Conservation (phyloP, 108 stramenopile genomes). For the Fistulifera pelliculosa region DNA sequence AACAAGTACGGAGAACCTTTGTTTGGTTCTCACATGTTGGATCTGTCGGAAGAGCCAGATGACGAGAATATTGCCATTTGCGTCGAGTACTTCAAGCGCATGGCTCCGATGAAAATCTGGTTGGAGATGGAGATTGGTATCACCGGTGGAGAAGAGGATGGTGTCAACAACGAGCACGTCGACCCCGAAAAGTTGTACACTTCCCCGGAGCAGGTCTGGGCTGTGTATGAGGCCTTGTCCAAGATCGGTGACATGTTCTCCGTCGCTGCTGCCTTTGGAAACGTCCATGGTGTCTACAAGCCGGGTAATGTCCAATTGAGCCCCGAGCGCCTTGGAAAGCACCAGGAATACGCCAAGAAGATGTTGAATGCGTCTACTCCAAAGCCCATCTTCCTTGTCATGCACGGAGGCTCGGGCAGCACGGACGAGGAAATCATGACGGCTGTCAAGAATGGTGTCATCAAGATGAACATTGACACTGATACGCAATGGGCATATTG, state of each 20-base stretch:
- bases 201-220: slow-evolving; percentile 88
- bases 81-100: slow-evolving; percentile 87
- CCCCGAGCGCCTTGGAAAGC: slow-evolving; percentile 74
- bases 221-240: slow-evolving; percentile 84
- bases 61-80: slow-evolving; percentile 92
- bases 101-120: slow-evolving; percentile 92
- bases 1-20: slow-evolving; percentile 85
- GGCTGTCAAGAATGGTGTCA: slow-evolving; percentile 81
- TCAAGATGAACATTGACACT: slow-evolving; percentile 99
- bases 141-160: slow-evolving; percentile 98
- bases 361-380: slow-evolving; percentile 44
- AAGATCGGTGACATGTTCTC: slow-evolving; percentile 85
- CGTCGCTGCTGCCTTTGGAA: slow-evolving; percentile 95
- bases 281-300: slow-evolving; percentile 97
- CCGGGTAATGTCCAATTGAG: slow-evolving; percentile 91
- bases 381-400: slow-evolving; percentile 91
- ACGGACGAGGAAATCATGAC: slow-evolving; percentile 86
- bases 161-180: slow-evolving; percentile 93
- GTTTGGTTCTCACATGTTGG: slow-evolving; percentile 90
- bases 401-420: slow-evolving; percentile 97
- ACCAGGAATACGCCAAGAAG: slow-evolving; percentile 84
- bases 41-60: slow-evolving; percentile 87
- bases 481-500: slow-evolving; percentile 98
- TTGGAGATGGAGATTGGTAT: slow-evolving; percentile 98
- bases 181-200: slow-evolving; percentile 97